Evolutionary conservation across 164 flowering plant species (phyloP).

Genomic region (Aristolochia contorta): DNA sequence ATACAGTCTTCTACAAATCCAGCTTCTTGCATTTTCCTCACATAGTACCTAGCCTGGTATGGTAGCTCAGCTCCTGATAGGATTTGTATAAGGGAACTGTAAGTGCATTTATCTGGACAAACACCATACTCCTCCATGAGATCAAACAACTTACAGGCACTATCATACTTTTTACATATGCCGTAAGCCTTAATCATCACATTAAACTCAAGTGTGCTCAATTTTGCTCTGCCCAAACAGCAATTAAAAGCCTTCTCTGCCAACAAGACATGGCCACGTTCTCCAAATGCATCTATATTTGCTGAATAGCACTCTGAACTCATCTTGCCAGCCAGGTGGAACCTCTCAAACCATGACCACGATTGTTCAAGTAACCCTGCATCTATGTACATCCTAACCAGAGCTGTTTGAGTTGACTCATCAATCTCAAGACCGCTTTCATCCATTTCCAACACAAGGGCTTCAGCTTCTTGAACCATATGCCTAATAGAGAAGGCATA

Average conservation of each 20-base stretch:
- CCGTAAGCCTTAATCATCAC: conserved; percentile 99
- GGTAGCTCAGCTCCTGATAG: conserved; percentile 66
- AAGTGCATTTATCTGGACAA: conserved; percentile 70
- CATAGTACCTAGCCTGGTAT: conserved; percentile 36
- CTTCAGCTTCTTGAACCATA: conserved; percentile 74
- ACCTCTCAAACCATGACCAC: conserved; percentile 84
- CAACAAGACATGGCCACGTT: conserved; percentile 53
- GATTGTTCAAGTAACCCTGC: conserved; percentile 63
- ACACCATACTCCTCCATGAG: conserved; percentile 49
- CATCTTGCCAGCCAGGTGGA: conserved; percentile 57
- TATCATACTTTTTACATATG: conserved; percentile 40
- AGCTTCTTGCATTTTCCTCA: conserved; percentile 61
- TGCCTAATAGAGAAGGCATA: conserved; percentile 78
- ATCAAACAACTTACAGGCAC: conserved; percentile 65
- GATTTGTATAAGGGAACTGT: conserved; percentile 64
- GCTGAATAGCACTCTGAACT: conserved; percentile 87
- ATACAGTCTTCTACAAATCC: conserved; percentile 57
- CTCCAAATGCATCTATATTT: conserved; percentile 88
- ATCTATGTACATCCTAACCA: conserved; percentile 84
- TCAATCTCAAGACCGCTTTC: conserved; percentile 53
- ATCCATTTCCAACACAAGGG: conserved; percentile 67
- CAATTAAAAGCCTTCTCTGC: conserved; percentile 71
- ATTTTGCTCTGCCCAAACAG: conserved; percentile 39
- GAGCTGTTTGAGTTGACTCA: conserved; percentile 80
- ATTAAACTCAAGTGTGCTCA: conserved; percentile 62